phyloP scores from a whole-genome alignment of 257 asterid genomes.

The Solanum chaucha region DNA sequence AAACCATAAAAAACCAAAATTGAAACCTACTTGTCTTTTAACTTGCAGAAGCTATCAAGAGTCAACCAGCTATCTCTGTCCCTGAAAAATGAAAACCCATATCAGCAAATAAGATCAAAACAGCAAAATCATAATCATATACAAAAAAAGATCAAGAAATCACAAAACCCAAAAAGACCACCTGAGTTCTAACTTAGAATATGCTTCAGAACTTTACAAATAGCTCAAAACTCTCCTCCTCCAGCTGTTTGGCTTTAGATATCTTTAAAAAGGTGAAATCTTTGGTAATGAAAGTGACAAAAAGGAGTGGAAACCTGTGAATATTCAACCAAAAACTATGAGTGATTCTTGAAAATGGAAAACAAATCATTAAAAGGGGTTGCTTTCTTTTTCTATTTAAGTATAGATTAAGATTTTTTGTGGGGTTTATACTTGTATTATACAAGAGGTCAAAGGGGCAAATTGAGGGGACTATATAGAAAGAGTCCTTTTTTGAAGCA shows the following conservation, averaged over 20 bases:
- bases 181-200: neutral
- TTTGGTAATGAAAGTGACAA: neutral
- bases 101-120: slow-evolving; percentile 8
- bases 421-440: too few relatives aligned
- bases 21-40: slow-evolving; percentile 3
- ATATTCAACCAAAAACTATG: neutral
- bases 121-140: neutral
- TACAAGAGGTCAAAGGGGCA: neutral
- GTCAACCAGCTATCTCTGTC: neutral
- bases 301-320: neutral
- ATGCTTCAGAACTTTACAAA: neutral
- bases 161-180: neutral
- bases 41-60: neutral
- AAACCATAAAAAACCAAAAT: neutral
- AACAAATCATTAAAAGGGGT: neutral
- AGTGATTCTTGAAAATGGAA: neutral
- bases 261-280: neutral
- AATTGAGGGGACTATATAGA: neutral
- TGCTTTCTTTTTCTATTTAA: neutral
- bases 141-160: neutral
- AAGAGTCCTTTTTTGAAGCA: neutral
- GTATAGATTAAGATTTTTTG: too few relatives aligned
- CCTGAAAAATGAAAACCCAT: slow-evolving; percentile 17
- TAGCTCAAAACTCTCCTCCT: neutral
- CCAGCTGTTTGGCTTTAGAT: neutral